Evolutionary conservation across 208 protist genomes (phyloP).

Genomic region (Crithidia mellificae): DNA sequence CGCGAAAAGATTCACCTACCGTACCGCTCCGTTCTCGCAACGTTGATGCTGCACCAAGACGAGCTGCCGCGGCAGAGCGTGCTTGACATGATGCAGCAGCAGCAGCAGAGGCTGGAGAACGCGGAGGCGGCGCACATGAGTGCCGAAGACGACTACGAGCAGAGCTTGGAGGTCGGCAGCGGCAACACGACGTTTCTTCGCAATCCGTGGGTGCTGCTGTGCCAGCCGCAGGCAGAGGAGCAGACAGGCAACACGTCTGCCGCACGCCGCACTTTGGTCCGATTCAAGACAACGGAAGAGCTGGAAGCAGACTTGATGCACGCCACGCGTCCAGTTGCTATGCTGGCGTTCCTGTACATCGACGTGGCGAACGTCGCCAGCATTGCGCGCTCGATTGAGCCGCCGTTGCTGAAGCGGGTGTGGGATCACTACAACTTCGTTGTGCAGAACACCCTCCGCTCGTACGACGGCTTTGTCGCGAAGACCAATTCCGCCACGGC

Average conservation of each 20-base stretch:
- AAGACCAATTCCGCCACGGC: constrained; percentile 60
- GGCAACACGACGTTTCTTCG: constrained; percentile 25
- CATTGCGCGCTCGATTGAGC: constrained; percentile 26
- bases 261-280: constrained; percentile 19
- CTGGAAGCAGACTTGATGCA: constrained; percentile 29
- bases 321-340: constrained; percentile 15
- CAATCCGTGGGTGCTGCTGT: constrained; percentile 59
- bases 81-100: constrained; percentile 59
- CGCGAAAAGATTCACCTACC: constrained; percentile 20
- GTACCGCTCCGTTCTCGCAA: constrained; percentile 43
- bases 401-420: constrained; percentile 40
- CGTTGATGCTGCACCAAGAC: constrained; percentile 35
- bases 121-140: constrained; percentile 67
- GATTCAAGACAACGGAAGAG: constrained; percentile 29
- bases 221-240: constrained; percentile 34
- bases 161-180: constrained; percentile 16
- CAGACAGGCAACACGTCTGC: constrained; percentile 10
- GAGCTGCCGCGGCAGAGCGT: constrained; percentile 60
- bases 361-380: constrained; percentile 32
- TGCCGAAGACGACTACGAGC: constrained; percentile 54
- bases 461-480: constrained; percentile 55
- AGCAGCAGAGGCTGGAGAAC: constrained; percentile 52
- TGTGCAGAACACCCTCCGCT: constrained; percentile 49
- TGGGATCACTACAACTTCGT: constrained; percentile 76
- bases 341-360: constrained; percentile 66